A percentile compares a stretch with the other conserved stretches of the same genome.
phyloP scores from a whole-genome alignment of 2,329 filamentous ascomycete genomes.

The Trichophyton schoenleinii region DNA sequence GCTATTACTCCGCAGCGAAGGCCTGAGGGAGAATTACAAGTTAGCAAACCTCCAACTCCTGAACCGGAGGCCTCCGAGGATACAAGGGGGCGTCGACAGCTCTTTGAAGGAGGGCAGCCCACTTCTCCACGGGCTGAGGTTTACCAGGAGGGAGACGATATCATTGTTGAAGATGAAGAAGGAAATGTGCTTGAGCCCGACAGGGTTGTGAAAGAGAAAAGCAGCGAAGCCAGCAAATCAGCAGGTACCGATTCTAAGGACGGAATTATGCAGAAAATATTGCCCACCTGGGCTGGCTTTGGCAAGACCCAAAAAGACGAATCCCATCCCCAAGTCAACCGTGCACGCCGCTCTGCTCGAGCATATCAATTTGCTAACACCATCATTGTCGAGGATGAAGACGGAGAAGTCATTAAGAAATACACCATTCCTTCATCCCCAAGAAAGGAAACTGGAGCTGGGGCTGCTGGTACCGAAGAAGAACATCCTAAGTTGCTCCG shows the following conservation, averaged over 20 bases:
- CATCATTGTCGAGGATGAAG: slow-evolving; percentile 58
- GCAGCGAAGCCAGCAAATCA: slow-evolving; percentile 28
- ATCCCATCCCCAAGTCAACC: slow-evolving; percentile 16
- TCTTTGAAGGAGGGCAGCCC: slow-evolving; percentile 20
- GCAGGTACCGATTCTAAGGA: slow-evolving; percentile 30
- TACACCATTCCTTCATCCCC: slow-evolving; percentile 45
- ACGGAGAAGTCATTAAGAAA: slow-evolving; percentile 57
- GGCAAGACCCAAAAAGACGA: slow-evolving; percentile 24
- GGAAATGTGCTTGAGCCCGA: slow-evolving; percentile 70
- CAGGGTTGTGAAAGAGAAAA: slow-evolving; percentile 36
- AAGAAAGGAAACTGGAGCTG: slow-evolving; percentile 20
- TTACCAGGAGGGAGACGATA: slow-evolving; percentile 66
- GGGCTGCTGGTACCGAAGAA: slow-evolving; percentile 18
- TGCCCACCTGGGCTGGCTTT: slow-evolving; percentile 31
- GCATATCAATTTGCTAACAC: slow-evolving; percentile 58
- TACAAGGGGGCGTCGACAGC: slow-evolving; percentile 11
- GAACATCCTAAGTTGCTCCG: slow-evolving; percentile 35
- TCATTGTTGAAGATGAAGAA: slow-evolving; percentile 73
- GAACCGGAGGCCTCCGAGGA: slow-evolving; percentile 9
- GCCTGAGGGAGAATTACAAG: slow-evolving; percentile 19
- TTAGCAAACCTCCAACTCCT: slow-evolving; percentile 14
- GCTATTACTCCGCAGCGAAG: slow-evolving; percentile 60
- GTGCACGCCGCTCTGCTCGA: slow-evolving; percentile 43
- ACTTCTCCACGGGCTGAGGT: slow-evolving; percentile 40
- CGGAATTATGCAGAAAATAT: slow-evolving; percentile 23